These are phyloP conservation scores for Kwoniella sp. DNA, from an alignment of 768 basidiomycete genomes.

Conservation along the genomic window DNA sequence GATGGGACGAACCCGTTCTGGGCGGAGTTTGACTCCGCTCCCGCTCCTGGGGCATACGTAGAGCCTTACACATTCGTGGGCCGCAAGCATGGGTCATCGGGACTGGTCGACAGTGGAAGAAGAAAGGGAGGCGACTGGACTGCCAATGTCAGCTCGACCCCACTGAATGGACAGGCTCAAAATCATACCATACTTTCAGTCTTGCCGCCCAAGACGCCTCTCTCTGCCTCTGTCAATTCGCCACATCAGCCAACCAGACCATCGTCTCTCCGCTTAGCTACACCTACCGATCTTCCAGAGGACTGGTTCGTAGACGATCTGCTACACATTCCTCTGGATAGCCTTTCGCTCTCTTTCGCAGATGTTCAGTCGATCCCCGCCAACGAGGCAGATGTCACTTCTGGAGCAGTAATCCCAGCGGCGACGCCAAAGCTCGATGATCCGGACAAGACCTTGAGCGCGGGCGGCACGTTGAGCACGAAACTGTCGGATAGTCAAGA, in stretches of 20 bases:
- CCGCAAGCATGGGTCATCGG: too few species aligned
- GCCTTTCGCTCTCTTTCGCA: conserved; percentile 49
- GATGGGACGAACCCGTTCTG: conserved; percentile 45
- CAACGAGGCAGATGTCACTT: background rate
- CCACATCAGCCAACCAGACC: conserved; percentile 37
- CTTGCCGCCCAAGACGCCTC: background rate
- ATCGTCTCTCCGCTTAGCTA: conserved; percentile 39
- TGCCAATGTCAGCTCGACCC: too few species aligned
- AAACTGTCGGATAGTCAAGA: too few species aligned
- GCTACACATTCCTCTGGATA: conserved; percentile 50
- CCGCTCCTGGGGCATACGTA: too few species aligned
- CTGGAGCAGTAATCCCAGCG: background rate
- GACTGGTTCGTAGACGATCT: conserved; percentile 36
- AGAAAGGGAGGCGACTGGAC: too few species aligned
- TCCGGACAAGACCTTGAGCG: too few species aligned
- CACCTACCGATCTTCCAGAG: conserved; percentile 15
- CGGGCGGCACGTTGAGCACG: too few species aligned
- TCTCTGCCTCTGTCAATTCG: background rate
- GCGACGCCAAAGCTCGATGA: background rate
- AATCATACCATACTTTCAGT: background rate
- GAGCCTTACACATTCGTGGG: too few species aligned
- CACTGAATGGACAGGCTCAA: too few species aligned
- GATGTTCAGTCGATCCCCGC: conserved; percentile 38
- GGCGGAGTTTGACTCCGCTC: conserved; percentile 12
- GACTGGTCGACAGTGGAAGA: too few species aligned